These are phyloP conservation scores for Cicer bijugum DNA, from an alignment of 306 rosid species.

Conservation along the genomic window DNA sequence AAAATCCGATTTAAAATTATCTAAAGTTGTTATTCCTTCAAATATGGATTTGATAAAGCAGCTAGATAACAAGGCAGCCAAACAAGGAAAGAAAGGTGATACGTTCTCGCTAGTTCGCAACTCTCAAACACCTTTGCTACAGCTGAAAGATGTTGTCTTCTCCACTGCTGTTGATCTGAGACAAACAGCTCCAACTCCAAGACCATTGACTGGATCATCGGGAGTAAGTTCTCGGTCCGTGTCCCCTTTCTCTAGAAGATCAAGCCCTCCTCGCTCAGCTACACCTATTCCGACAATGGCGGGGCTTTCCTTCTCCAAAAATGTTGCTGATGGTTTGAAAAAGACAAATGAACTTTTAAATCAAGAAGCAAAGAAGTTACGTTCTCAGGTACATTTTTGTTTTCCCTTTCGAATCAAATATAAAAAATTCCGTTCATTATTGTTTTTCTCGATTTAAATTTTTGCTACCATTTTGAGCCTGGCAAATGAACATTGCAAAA, in stretches of 20 bases:
- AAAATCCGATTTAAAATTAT: constrained; percentile 73
- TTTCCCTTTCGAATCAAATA: constrained; percentile 33
- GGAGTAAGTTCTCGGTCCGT: constrained; percentile 87
- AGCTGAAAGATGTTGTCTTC: constrained; percentile 85
- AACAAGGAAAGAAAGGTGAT: constrained; percentile 90
- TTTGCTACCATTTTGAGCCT: constrained; percentile 1
- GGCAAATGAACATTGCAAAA: constrained; percentile 12
- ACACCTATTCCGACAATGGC: constrained; percentile 93
- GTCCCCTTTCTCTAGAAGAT: constrained; percentile 89
- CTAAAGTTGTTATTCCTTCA: constrained; percentile 73
- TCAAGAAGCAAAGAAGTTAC: constrained; percentile 80
- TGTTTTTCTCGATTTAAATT: constrained; percentile 9
- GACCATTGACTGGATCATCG: constrained; percentile 71
- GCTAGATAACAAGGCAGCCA: constrained; percentile 91
- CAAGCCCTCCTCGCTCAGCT: constrained; percentile 97
- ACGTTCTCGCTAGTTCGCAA: constrained; percentile 79
- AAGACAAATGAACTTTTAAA: constrained; percentile 87
- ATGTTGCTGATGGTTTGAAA: constrained; percentile 76
- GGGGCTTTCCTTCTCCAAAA: constrained; percentile 92
- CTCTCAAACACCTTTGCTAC: constrained; percentile 76
- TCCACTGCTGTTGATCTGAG: constrained; percentile 76
- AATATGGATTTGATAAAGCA: constrained; percentile 96
- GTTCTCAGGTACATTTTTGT: constrained; percentile 65
- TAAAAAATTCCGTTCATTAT: constrained; percentile 3
- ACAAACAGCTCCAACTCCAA: constrained; percentile 81